Evolutionary conservation across 371 early-diverging fungal genomes (phyloP).

Genomic region (Rhizopus sp.): DNA sequence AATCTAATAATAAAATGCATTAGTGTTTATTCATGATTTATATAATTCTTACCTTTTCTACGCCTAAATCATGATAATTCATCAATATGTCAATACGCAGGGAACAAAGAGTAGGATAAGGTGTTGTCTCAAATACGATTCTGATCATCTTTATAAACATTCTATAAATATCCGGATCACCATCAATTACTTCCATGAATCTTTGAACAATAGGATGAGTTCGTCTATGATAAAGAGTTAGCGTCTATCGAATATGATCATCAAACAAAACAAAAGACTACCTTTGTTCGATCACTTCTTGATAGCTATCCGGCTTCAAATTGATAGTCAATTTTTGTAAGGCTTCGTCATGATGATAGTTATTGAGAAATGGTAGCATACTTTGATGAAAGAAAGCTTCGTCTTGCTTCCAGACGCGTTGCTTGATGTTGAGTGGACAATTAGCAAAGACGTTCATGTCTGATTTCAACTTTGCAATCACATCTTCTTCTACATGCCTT

Average conservation of each 20-base stretch:
- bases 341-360: slow-evolving; percentile 45
- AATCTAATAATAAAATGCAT: slow-evolving; percentile 30
- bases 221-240: slow-evolving; percentile 40
- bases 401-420: slow-evolving; percentile 53
- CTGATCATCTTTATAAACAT: slow-evolving; percentile 62
- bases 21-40: neutral
- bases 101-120: slow-evolving; percentile 61
- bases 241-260: neutral
- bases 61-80: slow-evolving; percentile 65
- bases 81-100: slow-evolving; percentile 72
- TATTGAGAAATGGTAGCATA: slow-evolving; percentile 41
- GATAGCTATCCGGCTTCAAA: slow-evolving; percentile 48
- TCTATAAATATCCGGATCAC: slow-evolving; percentile 58
- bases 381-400: slow-evolving; percentile 44
- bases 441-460: slow-evolving; percentile 53
- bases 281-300: slow-evolving; percentile 54
- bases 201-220: slow-evolving; percentile 52
- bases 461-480: slow-evolving; percentile 48
- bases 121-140: slow-evolving; percentile 57
- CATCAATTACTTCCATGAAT: slow-evolving; percentile 57
- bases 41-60: slow-evolving; percentile 32
- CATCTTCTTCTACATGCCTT: slow-evolving; percentile 48
- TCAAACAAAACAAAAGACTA: slow-evolving; percentile 5
- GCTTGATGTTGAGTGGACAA: slow-evolving; percentile 45
- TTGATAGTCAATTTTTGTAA: slow-evolving; percentile 51